A percentile compares a stretch with the other conserved stretches of the same genome.
phyloP scores from a whole-genome alignment of 2,329 filamentous ascomycete species.

The Hypoxylon sp. region DNA sequence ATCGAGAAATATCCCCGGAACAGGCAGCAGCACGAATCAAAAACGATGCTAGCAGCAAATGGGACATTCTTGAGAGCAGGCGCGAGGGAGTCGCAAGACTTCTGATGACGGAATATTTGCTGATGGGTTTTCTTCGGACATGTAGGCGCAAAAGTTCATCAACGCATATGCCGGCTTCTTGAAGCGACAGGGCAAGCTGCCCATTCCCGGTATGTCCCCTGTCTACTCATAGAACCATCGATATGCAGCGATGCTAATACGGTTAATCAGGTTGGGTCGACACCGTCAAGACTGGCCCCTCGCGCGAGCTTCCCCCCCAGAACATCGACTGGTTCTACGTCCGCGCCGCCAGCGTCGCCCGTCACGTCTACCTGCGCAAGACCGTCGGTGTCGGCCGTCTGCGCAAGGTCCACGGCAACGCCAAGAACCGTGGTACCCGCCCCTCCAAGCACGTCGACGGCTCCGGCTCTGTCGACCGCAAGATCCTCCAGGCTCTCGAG shows the following conservation, averaged over 20 bases:
- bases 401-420: constrained; percentile 93
- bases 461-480: constrained; percentile 95
- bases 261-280: constrained; percentile 87
- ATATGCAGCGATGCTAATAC: constrained; percentile 16
- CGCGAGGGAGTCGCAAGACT: constrained; percentile 79
- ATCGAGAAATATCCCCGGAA: constrained; percentile 32
- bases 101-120: constrained; percentile 80
- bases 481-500: constrained; percentile 96
- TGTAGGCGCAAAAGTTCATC: constrained; percentile 90
- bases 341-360: constrained; percentile 93
- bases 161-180: constrained; percentile 86
- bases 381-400: constrained; percentile 98
- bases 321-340: constrained; percentile 96
- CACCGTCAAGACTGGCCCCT: constrained; percentile 97
- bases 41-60: constrained; percentile 20
- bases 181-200: constrained; percentile 94
- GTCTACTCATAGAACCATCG: background rate
- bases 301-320: constrained; percentile 98
- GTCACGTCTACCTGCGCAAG: constrained; percentile 99
- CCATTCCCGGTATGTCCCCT: constrained; percentile 81
- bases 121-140: constrained; percentile 64
- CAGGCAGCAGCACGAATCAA: constrained; percentile 6
- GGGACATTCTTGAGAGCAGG: constrained; percentile 66
- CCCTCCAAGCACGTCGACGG: constrained; percentile 97
- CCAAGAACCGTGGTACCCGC: constrained; percentile 95